These are phyloP conservation scores for Polygonum maritimum DNA, from an alignment of 148 eudicot species.

Conservation along the genomic window DNA sequence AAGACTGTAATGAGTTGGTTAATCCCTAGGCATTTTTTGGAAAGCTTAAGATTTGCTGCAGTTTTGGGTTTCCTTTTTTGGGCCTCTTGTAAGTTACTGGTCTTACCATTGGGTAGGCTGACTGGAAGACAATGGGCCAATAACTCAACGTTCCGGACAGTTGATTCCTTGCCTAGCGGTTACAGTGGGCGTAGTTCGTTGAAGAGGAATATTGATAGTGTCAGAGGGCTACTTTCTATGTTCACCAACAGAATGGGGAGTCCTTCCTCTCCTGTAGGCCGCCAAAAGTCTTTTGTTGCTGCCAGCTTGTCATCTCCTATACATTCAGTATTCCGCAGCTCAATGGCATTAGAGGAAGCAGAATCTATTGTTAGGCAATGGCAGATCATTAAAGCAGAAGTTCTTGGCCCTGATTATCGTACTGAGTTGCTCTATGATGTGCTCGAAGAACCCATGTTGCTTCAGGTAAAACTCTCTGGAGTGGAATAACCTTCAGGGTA, in stretches of 20 bases:
- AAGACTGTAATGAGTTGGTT: conserved; percentile 40
- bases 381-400: conserved; percentile 90
- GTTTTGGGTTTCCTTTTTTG: conserved; percentile 58
- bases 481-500: neutral
- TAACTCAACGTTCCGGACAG: conserved; percentile 21
- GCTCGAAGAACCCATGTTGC: conserved; percentile 89
- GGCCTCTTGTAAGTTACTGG: conserved; percentile 43
- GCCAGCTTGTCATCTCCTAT: conserved; percentile 47
- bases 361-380: conserved; percentile 91
- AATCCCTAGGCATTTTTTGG: conserved; percentile 31
- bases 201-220: conserved; percentile 21
- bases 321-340: conserved; percentile 26
- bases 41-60: conserved; percentile 46
- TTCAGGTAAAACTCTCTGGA: conserved; percentile 46
- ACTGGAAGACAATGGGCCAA: conserved; percentile 28
- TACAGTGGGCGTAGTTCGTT: conserved; percentile 19
- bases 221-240: conserved; percentile 35
- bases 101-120: conserved; percentile 28
- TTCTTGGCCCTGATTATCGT: conserved; percentile 82
- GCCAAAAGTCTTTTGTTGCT: conserved; percentile 31
- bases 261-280: conserved; percentile 21
- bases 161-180: conserved; percentile 24
- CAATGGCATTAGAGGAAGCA: conserved; percentile 86
- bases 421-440: conserved; percentile 54
- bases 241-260: conserved; percentile 20